A percentile compares a stretch with the other conserved stretches of the same genome.
Conservation (phyloP, 495 filamentous ascomycete genomes). For the Aspergillus funiculosus region DNA sequence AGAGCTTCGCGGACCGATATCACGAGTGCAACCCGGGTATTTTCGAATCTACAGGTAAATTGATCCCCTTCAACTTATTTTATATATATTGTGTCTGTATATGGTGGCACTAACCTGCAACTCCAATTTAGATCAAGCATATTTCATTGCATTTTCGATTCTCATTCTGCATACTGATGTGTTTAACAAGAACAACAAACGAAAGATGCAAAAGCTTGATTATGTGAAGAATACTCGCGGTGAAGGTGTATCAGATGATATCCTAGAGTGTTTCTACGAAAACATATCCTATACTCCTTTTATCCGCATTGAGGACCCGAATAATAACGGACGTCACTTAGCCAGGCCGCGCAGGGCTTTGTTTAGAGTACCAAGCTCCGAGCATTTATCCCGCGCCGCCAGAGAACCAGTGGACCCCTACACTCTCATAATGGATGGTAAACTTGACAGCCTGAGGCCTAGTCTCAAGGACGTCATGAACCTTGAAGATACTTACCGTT, state of each 20-base stretch:
- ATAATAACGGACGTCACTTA: conserved; percentile 70
- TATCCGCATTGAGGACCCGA: conserved; percentile 92
- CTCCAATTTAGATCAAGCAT: conserved; percentile 68
- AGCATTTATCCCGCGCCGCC: conserved; percentile 58
- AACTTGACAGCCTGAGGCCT: conserved; percentile 73
- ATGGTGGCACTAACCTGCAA: too few relatives aligned
- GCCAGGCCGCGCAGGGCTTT: conserved; percentile 65
- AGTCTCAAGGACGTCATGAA: conserved; percentile 86
- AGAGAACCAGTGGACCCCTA: conserved; percentile 94
- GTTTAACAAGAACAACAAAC: conserved; percentile 99
- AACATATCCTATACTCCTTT: conserved; percentile 98
- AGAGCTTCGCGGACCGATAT: conserved; percentile 93
- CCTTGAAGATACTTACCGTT: conserved; percentile 86
- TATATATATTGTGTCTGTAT: too few relatives aligned
- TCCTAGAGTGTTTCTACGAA: conserved; percentile 94
- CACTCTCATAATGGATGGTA: conserved; percentile 82
- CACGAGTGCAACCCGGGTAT: conserved; percentile 98
- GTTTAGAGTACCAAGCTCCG: conserved; percentile 62
- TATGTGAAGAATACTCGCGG: conserved; percentile 92
- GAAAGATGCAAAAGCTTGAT: conserved; percentile 95
- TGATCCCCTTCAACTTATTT: not conserved
- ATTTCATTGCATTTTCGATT: conserved; percentile 95
- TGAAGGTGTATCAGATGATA: conserved; percentile 85
- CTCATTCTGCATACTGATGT: conserved; percentile 95
- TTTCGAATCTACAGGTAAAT: conserved; percentile 68